These are phyloP conservation scores for Eucalyptus polybractea DNA, from an alignment of 345 rosid species.

Conservation along the genomic window DNA sequence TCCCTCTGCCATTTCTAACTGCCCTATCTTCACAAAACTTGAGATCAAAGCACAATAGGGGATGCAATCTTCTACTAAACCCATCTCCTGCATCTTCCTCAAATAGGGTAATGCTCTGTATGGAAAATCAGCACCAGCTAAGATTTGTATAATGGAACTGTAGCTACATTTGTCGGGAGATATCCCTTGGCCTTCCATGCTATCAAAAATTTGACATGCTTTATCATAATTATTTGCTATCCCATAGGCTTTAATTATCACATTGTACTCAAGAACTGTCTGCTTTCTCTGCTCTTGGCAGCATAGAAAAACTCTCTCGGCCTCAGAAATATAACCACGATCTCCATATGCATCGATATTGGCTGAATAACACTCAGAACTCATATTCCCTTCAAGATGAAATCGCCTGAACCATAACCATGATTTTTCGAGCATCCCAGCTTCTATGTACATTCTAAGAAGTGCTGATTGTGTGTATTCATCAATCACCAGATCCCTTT, in stretches of 20 bases:
- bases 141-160: slow-evolving; percentile 57
- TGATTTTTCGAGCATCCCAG: slow-evolving; percentile 67
- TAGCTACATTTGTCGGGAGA: slow-evolving; percentile 71
- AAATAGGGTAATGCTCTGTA: slow-evolving; percentile 40
- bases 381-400: slow-evolving; percentile 52
- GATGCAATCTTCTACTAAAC: slow-evolving; percentile 56
- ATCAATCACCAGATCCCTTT: slow-evolving; percentile 52
- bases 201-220: slow-evolving; percentile 60
- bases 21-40: slow-evolving; percentile 11
- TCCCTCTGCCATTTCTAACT: slow-evolving; percentile 53
- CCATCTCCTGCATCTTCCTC: slow-evolving; percentile 62
- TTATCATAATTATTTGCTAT: slow-evolving; percentile 40
- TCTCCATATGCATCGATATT: slow-evolving; percentile 84
- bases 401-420: slow-evolving; percentile 86
- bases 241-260: slow-evolving; percentile 91
- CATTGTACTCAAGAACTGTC: slow-evolving; percentile 63
- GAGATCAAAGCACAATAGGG: slow-evolving; percentile 49
- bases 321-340: slow-evolving; percentile 49
- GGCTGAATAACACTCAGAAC: slow-evolving; percentile 76
- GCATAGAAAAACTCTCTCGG: slow-evolving; percentile 49
- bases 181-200: slow-evolving; percentile 54
- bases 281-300: slow-evolving; percentile 38
- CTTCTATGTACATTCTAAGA: slow-evolving; percentile 76
- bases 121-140: slow-evolving; percentile 56
- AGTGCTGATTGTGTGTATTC: slow-evolving; percentile 87